phyloP scores from a whole-genome alignment of 2,329 filamentous ascomycete species.

The Cladophialophora bantiana region DNA sequence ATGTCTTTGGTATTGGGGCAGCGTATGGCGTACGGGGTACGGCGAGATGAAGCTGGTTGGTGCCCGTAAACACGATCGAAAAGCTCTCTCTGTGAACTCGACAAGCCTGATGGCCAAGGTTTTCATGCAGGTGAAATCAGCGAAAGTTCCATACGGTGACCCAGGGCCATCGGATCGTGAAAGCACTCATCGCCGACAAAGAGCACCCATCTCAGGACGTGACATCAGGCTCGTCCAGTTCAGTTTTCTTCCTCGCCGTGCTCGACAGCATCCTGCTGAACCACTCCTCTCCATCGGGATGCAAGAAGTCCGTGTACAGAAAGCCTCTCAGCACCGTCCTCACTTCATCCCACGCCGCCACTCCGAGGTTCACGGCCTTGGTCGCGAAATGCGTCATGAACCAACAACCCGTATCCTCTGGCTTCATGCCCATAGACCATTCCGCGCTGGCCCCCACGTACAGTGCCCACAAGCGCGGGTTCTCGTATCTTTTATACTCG shows the following conservation, averaged over 20 bases:
- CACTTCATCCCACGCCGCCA: conserved; percentile 4
- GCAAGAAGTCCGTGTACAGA: conserved; percentile 1
- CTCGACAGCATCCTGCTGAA: not conserved
- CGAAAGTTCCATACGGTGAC: too few relatives aligned
- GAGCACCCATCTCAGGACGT: too few relatives aligned
- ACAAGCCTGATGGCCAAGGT: too few relatives aligned
- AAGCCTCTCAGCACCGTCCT: not conserved
- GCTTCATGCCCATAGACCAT: conserved; percentile 2
- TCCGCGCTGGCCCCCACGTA: conserved; percentile 11
- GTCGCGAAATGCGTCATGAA: not conserved
- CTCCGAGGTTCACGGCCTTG: not conserved
- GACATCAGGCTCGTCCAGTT: not conserved
- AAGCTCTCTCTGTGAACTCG: too few relatives aligned
- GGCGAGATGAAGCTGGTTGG: too few relatives aligned
- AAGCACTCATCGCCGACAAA: too few relatives aligned
- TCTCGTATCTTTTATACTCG: not conserved
- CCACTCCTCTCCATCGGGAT: conserved; percentile 10
- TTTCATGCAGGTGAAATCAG: too few relatives aligned
- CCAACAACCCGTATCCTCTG: not conserved
- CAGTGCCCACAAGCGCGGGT: conserved; percentile 9
- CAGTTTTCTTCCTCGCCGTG: not conserved
- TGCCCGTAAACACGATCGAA: too few relatives aligned
- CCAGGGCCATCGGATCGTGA: too few relatives aligned
- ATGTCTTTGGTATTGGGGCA: too few relatives aligned
- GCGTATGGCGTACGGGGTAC: too few relatives aligned